Evolutionary conservation across 306 rosid genomes (phyloP).

Genomic region (Astragalus glycyphyllos): DNA sequence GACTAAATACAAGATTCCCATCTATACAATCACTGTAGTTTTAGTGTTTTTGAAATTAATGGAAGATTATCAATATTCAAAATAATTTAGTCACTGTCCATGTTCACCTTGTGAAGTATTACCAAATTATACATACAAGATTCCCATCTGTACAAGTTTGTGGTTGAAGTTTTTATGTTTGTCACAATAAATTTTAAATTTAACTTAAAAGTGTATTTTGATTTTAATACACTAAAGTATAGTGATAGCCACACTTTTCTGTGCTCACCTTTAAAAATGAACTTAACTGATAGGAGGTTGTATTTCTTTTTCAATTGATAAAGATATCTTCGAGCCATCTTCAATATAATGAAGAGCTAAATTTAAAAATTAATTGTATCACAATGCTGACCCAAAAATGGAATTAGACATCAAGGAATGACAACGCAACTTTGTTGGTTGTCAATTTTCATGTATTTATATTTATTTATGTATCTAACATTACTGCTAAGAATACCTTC

Average conservation of each 20-base stretch:
- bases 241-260: neutral
- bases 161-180: too few species aligned
- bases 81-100: neutral
- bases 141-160: too few species aligned
- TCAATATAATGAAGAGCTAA: neutral
- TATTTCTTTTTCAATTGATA: neutral
- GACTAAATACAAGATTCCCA: too few species aligned
- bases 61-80: constrained; percentile 6
- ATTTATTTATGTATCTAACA: neutral
- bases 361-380: neutral
- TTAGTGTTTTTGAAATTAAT: constrained; percentile 4
- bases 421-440: neutral
- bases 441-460: constrained; percentile 7
- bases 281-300: neutral
- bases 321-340: neutral
- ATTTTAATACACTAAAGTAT: neutral
- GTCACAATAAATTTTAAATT: neutral
- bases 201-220: neutral
- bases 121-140: too few species aligned
- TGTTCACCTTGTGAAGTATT: neutral
- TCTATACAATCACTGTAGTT: too few species aligned
- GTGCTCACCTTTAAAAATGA: neutral
- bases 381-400: neutral
- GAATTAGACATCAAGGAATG: neutral
- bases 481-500: neutral